Conservation (phyloP, 345 rosid species). For the Camelina laxa region DNA sequence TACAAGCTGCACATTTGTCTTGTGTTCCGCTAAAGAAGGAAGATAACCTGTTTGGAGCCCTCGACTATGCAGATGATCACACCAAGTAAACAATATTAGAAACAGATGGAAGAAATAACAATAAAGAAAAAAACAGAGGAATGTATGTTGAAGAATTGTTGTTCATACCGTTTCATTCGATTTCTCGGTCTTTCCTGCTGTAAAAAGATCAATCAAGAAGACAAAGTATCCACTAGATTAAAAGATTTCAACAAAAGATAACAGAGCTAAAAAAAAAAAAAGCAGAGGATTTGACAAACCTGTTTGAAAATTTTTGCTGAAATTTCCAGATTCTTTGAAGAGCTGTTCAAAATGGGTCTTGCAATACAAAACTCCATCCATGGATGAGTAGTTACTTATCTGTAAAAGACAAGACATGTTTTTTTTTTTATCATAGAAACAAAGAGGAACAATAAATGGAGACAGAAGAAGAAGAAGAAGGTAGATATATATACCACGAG, state of each 20-base stretch:
- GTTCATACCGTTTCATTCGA: conserved; percentile 58
- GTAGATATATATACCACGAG: conserved; percentile 62
- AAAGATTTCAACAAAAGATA: neutral
- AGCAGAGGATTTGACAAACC: conserved; percentile 42
- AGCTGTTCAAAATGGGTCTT: conserved; percentile 94
- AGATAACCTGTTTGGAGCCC: conserved; percentile 78
- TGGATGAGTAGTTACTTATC: conserved; percentile 97
- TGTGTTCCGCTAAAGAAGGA: conserved; percentile 86
- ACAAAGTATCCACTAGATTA: neutral
- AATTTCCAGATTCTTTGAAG: conserved; percentile 96
- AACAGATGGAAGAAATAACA: neutral
- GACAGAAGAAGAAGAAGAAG: conserved; percentile 31
- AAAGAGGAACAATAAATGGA: conserved; percentile 23
- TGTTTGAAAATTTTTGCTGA: conserved; percentile 86
- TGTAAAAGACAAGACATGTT: conserved; percentile 24
- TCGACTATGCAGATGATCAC: conserved; percentile 47
- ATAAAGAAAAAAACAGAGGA: neutral
- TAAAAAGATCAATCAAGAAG: neutral
- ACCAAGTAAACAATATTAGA: conserved; percentile 6
- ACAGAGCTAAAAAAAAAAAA: neutral
- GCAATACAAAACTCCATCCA: conserved; percentile 97
- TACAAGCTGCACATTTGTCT: conserved; percentile 87
- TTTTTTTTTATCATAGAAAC: neutral
- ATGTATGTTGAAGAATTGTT: neutral
- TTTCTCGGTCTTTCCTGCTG: conserved; percentile 57